Conservation (phyloP, 1,139 yeast genomes). For the Suhomyces panamericanus region DNA sequence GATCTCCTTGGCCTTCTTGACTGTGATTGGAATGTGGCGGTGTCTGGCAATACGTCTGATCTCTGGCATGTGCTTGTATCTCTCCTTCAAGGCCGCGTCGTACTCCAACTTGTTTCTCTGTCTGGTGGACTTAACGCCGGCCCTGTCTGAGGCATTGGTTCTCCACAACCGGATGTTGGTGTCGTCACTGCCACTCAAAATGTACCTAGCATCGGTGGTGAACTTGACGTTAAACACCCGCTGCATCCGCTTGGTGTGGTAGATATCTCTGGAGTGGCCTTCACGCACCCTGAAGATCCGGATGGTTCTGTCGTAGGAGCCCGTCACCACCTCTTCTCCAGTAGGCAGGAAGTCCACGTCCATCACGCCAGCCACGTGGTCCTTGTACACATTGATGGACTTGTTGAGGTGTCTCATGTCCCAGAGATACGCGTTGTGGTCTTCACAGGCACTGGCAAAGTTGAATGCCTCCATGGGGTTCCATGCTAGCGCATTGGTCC, state of each 20-base stretch:
- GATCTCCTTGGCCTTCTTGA: constrained; percentile 86
- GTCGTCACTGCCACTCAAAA: constrained; percentile 92
- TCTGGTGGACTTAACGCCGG: constrained; percentile 76
- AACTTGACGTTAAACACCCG: constrained; percentile 80
- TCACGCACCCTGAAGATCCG: constrained; percentile 73
- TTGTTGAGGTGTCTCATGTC: constrained; percentile 90
- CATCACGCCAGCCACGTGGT: constrained; percentile 94
- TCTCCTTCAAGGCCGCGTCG: constrained; percentile 85
- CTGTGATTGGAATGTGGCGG: constrained; percentile 83
- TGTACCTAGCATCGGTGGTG: constrained; percentile 85
- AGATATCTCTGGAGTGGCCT: constrained; percentile 93
- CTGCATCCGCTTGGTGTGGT: constrained; percentile 98
- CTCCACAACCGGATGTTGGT: constrained; percentile 96
- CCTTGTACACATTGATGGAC: constrained; percentile 83
- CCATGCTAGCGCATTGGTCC: constrained; percentile 89
- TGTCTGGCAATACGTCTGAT: constrained; percentile 86
- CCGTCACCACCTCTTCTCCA: constrained; percentile 94
- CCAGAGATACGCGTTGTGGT: constrained; percentile 91
- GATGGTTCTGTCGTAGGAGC: constrained; percentile 91
- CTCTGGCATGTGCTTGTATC: constrained; percentile 96
- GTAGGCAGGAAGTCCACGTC: constrained; percentile 96
- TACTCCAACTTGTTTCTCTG: constrained; percentile 85
- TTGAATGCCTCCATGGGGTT: constrained; percentile 97
- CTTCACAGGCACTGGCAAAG: constrained; percentile 91
- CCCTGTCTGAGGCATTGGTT: constrained; percentile 78